Evolutionary conservation across 2,329 filamentous ascomycete species (phyloP), one percentile per base, ranked within the genome.

Genomic region (Penicillium sp.): DNA sequence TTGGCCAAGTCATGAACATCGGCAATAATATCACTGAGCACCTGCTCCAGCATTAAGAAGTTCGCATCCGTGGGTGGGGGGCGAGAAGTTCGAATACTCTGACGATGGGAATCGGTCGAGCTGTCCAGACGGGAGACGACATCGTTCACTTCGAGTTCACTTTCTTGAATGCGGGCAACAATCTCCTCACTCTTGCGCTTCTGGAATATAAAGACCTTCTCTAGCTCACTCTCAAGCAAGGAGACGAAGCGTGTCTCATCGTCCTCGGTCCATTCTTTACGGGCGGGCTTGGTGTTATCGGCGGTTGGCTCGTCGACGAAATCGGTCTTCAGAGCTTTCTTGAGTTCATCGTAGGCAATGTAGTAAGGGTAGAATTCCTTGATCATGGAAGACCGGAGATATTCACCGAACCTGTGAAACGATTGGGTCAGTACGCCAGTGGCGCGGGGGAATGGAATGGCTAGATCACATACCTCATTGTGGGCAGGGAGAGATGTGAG

Each of bases 311-410:
- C 72, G 56, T 72, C 77, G 57, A 86, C 84, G 62, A 82, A 88
- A 56, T 86, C 83, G 56, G 83, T 86, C 77, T 93, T 94, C 59
- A 99, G 86, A 62, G 91, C 86, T 63, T 83, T 81, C 79, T 99
- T 99, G 47, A 99, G 84, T 62, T 88, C 90, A 73, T 97, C 92
- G 78, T 99, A 99, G 77, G 91, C 89, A 77, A 99, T 97, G 79
- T 99, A 99, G 80, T 96, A 91, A 87, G 92, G 96, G 74, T 92
- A 87, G 79, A 95, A 99, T 78, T 97, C 92, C 80, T 90, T 91
- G 76, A 97, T 96, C 70, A 96, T 84, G 72, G 92, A 97, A 68
- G 91, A 93, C 62, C 91, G 91, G 69, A 99, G 86, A 82, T 99
- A 92, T 77, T 97, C 90, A 73, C 94, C 94, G 81, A 97, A 99